Conservation (phyloP, 1,139 yeast species). For the Geotrichum fermentans region DNA sequence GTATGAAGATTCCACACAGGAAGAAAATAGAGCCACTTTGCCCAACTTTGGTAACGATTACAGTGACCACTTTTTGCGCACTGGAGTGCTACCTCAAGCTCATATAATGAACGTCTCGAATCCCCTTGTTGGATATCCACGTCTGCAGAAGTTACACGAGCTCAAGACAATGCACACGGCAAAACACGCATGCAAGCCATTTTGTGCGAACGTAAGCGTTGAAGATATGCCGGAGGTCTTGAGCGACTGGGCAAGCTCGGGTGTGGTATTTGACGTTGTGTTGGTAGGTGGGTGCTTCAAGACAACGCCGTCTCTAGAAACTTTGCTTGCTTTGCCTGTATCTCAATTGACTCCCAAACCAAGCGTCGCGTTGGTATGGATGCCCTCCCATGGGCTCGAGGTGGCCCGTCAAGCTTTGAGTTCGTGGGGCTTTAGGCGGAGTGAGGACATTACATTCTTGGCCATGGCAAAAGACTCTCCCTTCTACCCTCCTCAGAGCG, state of each 20-base stretch:
- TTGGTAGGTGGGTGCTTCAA: constrained; percentile 85
- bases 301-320: constrained; percentile 54
- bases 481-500: constrained; percentile 29
- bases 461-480: constrained; percentile 42
- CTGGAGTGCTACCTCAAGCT: constrained; percentile 56
- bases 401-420: constrained; percentile 50
- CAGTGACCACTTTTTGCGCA: constrained; percentile 61
- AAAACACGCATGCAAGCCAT: constrained; percentile 55
- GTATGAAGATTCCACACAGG: too few species aligned
- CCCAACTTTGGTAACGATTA: constrained; percentile 56
- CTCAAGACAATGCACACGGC: constrained; percentile 52
- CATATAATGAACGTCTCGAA: constrained; percentile 60
- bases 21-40: too few species aligned
- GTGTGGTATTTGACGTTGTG: constrained; percentile 74
- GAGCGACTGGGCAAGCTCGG: constrained; percentile 55
- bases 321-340: constrained; percentile 61
- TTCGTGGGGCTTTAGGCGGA: constrained; percentile 72
- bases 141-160: constrained; percentile 60
- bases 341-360: constrained; percentile 75
- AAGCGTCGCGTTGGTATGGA: constrained; percentile 83
- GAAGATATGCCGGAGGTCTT: constrained; percentile 52
- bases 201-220: constrained; percentile 55
- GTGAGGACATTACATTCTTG: constrained; percentile 69
- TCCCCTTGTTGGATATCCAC: constrained; percentile 81
- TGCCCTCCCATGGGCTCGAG: constrained; percentile 58